Conservation (phyloP, 2,329 filamentous ascomycete species). For the Alternaria sp. region DNA sequence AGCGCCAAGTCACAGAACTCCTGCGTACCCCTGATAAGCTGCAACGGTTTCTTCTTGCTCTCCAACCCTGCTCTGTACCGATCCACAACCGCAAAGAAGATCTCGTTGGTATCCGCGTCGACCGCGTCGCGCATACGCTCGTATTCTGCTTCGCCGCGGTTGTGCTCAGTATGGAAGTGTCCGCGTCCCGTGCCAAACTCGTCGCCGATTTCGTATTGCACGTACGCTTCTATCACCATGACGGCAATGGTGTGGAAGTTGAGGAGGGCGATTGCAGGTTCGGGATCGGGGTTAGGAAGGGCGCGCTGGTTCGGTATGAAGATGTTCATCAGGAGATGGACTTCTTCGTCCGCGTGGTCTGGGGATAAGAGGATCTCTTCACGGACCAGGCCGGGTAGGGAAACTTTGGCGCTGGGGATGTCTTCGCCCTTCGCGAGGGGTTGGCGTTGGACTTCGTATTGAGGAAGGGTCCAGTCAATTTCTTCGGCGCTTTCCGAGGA, state of each 20-base stretch:
- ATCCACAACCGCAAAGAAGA: slow-evolving; percentile 45
- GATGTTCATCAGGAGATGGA: slow-evolving; percentile 35
- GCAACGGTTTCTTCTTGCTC: slow-evolving; percentile 22
- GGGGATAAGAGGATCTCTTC: slow-evolving; percentile 39
- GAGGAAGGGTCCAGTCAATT: slow-evolving; percentile 31
- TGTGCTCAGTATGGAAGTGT: slow-evolving; percentile 16
- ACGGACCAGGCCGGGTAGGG: slow-evolving; percentile 50
- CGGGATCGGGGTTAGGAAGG: slow-evolving; percentile 24
- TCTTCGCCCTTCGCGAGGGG: slow-evolving; percentile 17
- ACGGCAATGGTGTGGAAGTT: slow-evolving; percentile 47
- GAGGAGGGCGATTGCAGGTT: slow-evolving; percentile 33
- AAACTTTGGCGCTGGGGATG: slow-evolving; percentile 38
- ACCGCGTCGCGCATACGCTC: slow-evolving; percentile 11
- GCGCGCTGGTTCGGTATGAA: slow-evolving; percentile 40
- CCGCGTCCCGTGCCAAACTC: slow-evolving; percentile 22
- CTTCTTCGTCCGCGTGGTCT: slow-evolving; percentile 36
- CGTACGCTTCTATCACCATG: slow-evolving; percentile 43
- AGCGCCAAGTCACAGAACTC: slow-evolving; percentile 46
- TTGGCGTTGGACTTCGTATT: slow-evolving; percentile 26
- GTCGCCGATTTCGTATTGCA: slow-evolving; percentile 38
- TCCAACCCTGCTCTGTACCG: slow-evolving; percentile 41
- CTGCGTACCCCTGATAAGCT: slow-evolving; percentile 37
- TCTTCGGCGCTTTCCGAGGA: not conserved
- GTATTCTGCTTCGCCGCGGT: slow-evolving; percentile 12
- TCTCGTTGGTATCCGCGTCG: slow-evolving; percentile 36